Evolutionary conservation across 768 basidiomycete genomes (phyloP).

Genomic region (Lentinula raphanica): DNA sequence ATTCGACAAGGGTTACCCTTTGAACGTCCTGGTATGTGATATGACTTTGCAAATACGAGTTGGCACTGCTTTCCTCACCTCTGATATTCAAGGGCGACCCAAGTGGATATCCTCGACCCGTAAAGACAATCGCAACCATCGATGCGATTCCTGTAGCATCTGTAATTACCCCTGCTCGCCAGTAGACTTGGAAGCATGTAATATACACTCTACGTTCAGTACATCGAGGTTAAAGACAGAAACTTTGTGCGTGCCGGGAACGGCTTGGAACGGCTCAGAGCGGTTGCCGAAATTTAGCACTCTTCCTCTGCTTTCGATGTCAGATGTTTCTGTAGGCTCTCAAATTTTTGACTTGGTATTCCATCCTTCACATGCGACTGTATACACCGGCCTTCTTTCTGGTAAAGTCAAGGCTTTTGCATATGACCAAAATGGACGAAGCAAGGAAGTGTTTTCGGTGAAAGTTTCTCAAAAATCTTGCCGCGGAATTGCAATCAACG

Average conservation of each 20-base stretch:
- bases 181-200: no score
- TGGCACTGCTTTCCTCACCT: neutral
- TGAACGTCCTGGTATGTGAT: slow-evolving; percentile 2
- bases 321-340: slow-evolving; percentile 62
- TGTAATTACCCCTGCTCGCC: neutral
- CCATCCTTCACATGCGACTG: slow-evolving; percentile 66
- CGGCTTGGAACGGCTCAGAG: no score
- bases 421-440: slow-evolving; percentile 68
- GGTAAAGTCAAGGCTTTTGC: slow-evolving; percentile 79
- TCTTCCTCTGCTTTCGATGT: slow-evolving; percentile 24
- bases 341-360: slow-evolving; percentile 91
- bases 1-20: slow-evolving; percentile 36
- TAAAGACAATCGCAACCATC: neutral
- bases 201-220: no score
- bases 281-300: neutral
- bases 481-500: slow-evolving; percentile 63
- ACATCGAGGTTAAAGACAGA: no score
- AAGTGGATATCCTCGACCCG: slow-evolving; percentile 2
- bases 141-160: neutral
- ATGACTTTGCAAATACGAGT: neutral
- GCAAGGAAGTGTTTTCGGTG: slow-evolving; percentile 52
- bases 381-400: slow-evolving; percentile 75
- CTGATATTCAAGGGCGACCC: neutral
- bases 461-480: slow-evolving; percentile 82
- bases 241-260: no score